phyloP scores from a whole-genome alignment of 2,329 filamentous ascomycete species.

The Ophiostoma himal-ulmi region DNA sequence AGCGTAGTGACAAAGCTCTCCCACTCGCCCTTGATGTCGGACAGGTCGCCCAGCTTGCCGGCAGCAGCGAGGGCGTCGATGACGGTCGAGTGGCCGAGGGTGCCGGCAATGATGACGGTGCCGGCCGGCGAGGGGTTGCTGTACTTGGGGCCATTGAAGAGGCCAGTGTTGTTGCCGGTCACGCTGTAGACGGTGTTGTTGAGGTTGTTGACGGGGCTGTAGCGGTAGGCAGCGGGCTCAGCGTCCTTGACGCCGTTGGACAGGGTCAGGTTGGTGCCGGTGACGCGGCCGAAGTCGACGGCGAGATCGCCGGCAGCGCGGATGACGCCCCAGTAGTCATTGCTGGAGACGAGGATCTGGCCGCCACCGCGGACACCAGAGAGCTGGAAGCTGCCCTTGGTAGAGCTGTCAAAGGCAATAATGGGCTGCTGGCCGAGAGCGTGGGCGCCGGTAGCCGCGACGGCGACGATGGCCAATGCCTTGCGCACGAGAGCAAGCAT shows the following conservation, averaged over 20 bases:
- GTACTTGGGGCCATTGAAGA: slow-evolving; percentile 43
- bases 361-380: slow-evolving; percentile 34
- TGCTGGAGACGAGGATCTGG: slow-evolving; percentile 50
- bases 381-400: slow-evolving; percentile 33
- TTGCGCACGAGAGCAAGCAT: slow-evolving; percentile 14
- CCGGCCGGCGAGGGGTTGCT: slow-evolving; percentile 39
- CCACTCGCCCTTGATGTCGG: slow-evolving; percentile 57
- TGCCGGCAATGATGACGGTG: slow-evolving; percentile 61
- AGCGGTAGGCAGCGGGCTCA: slow-evolving; percentile 38
- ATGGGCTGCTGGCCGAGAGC: slow-evolving; percentile 48
- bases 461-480: not conserved
- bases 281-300: slow-evolving; percentile 64
- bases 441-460: slow-evolving; percentile 23
- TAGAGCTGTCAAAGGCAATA: slow-evolving; percentile 36
- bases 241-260: slow-evolving; percentile 42
- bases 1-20: slow-evolving; percentile 60
- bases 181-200: slow-evolving; percentile 46
- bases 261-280: slow-evolving; percentile 57
- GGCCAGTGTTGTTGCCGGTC: slow-evolving; percentile 33
- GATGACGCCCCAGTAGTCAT: slow-evolving; percentile 63
- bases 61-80: slow-evolving; percentile 53
- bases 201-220: slow-evolving; percentile 40
- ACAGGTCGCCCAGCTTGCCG: slow-evolving; percentile 51
- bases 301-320: slow-evolving; percentile 63
- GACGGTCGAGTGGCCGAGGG: slow-evolving; percentile 57